Conservation (phyloP, 176 grass and related monocot species). For the Calamus simplicifolius region DNA sequence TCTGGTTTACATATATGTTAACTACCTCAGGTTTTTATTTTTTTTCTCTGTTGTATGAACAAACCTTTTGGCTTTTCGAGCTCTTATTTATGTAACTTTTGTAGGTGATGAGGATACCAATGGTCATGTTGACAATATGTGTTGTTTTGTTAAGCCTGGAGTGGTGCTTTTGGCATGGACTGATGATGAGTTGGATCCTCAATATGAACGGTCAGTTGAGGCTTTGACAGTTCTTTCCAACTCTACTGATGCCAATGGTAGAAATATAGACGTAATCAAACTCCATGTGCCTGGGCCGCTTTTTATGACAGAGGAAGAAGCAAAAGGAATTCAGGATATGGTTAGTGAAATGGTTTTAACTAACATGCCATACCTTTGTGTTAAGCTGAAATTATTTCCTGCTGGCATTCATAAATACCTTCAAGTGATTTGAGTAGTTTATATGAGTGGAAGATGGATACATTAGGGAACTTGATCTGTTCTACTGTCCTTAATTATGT, state of each 20-base stretch:
- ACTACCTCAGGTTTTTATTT: background rate
- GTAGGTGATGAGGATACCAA: conserved; percentile 89
- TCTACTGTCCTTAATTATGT: too few relatives aligned
- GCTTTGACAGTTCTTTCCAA: conserved; percentile 47
- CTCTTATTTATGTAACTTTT: background rate
- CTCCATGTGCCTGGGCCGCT: conserved; percentile 81
- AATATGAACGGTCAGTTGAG: conserved; percentile 69
- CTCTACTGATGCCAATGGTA: conserved; percentile 42
- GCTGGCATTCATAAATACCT: too few relatives aligned
- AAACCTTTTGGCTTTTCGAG: too few relatives aligned
- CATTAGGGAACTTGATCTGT: too few relatives aligned
- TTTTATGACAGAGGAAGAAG: conserved; percentile 77
- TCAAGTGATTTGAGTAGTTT: too few relatives aligned
- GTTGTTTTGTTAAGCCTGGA: conserved; percentile 78
- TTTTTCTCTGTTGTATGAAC: background rate
- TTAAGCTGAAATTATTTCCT: too few relatives aligned
- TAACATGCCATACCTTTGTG: background rate
- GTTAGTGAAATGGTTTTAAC: conserved; percentile 22
- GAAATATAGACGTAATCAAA: conserved; percentile 62
- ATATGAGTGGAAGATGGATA: too few relatives aligned
- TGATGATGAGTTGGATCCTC: conserved; percentile 54
- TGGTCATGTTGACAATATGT: conserved; percentile 81
- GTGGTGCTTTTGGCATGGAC: conserved; percentile 75
- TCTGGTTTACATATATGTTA: too few relatives aligned
- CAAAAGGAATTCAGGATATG: conserved; percentile 34